Percentiles rank a stretch among this genome's conserved stretches.
phyloP scores from a whole-genome alignment of 228 moss, liverwort and hornwort genomes.

The Sphagnum magellanicum region DNA sequence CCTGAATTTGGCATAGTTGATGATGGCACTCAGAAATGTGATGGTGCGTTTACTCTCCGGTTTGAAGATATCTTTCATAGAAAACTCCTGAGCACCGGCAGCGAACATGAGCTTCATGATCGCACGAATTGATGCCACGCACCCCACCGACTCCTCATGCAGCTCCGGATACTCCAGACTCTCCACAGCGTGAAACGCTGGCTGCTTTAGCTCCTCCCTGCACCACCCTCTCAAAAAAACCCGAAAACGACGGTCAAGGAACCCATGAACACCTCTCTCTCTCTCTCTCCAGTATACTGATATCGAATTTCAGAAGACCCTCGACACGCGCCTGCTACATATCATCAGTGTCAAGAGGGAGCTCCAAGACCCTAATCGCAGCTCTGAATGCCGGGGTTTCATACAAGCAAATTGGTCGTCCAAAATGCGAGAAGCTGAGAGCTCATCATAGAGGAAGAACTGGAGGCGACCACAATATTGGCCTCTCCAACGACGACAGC shows the following conservation, averaged over 20 bases:
- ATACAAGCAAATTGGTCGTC: no score
- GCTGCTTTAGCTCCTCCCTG: slow-evolving; percentile 85
- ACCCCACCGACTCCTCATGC: slow-evolving; percentile 71
- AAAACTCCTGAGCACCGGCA: slow-evolving; percentile 49
- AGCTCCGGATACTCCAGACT: slow-evolving; percentile 73
- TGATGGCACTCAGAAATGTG: slow-evolving; percentile 59
- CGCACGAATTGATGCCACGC: slow-evolving; percentile 46
- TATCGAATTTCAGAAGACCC: neutral
- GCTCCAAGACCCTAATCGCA: neutral
- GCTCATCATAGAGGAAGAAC: no score
- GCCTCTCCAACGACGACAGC: no score
- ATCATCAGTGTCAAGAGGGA: no score
- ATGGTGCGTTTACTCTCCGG: slow-evolving; percentile 64
- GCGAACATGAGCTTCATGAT: slow-evolving; percentile 56
- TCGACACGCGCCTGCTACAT: neutral
- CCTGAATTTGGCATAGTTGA: slow-evolving; percentile 80
- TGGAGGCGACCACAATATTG: no score
- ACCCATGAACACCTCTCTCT: no score
- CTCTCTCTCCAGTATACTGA: no score
- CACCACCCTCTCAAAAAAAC: neutral
- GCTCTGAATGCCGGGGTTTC: no score
- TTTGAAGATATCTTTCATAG: slow-evolving; percentile 66
- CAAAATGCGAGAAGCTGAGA: no score
- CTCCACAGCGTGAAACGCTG: slow-evolving; percentile 61
- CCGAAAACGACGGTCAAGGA: no score